Evolutionary conservation across 495 filamentous ascomycete genomes (phyloP).

Genomic region (Antarctomyces pellizariae): DNA sequence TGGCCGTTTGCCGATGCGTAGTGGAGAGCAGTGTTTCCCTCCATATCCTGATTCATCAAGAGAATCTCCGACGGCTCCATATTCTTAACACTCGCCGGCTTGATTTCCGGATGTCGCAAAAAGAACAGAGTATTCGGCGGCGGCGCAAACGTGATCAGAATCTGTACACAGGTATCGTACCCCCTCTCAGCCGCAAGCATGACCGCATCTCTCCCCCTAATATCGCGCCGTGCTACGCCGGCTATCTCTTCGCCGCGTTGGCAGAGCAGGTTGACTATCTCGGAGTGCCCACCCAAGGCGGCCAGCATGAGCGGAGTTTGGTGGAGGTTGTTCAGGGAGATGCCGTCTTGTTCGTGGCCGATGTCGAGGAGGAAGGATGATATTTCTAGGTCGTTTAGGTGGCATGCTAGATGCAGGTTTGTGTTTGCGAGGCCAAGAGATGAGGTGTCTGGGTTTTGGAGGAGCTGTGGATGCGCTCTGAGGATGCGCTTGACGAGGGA

Average conservation of each 20-base stretch:
- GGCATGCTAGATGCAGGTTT: conserved; percentile 50
- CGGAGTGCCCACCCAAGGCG: conserved; percentile 28
- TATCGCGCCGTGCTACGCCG: conserved; percentile 27
- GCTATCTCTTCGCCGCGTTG: conserved; percentile 16
- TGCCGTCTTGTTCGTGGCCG: conserved; percentile 30
- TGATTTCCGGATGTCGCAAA: conserved; percentile 14
- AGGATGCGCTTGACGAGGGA: conserved; percentile 51
- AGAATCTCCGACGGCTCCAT: conserved; percentile 14
- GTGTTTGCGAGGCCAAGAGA: conserved; percentile 36
- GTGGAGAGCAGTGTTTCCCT: conserved; percentile 63
- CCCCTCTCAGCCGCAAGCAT: conserved; percentile 30
- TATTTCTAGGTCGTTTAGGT: conserved; percentile 39
- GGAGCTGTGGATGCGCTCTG: conserved; percentile 34
- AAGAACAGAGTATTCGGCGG: conserved; percentile 1
- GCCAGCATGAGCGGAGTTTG: conserved; percentile 51
- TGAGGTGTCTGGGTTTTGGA: conserved; percentile 43
- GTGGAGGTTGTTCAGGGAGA: conserved; percentile 43
- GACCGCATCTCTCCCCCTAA: conserved; percentile 30
- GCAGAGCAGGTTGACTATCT: conserved; percentile 33
- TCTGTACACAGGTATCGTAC: conserved; percentile 32
- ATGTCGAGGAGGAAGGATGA: conserved; percentile 27
- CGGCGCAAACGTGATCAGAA: conserved; percentile 30
- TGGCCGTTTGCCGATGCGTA: conserved; percentile 41
- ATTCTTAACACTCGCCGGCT: conserved; percentile 5
- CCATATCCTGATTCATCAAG: conserved; percentile 26